phyloP scores from a whole-genome alignment of 2,329 filamentous ascomycete species.

The Alternaria infectoria region DNA sequence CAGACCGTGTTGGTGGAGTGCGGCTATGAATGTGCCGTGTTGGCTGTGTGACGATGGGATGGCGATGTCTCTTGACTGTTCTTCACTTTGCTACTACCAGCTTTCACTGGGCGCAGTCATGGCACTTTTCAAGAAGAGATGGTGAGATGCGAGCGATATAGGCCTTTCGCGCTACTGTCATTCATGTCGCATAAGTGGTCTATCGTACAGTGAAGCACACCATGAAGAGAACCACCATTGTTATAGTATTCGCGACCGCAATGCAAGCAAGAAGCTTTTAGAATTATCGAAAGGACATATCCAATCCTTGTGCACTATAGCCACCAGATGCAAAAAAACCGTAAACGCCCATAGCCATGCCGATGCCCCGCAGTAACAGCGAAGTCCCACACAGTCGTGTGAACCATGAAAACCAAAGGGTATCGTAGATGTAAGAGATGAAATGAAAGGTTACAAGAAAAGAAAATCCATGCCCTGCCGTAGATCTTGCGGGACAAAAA shows the following conservation, averaged over 20 bases:
- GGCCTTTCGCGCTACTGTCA: not conserved
- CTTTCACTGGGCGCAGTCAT: not conserved
- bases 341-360: conserved; percentile 2
- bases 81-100: not conserved
- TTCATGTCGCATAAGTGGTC: not conserved
- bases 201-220: not conserved
- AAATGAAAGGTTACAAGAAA: not conserved
- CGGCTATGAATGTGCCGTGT: not conserved
- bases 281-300: not conserved
- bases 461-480: not conserved
- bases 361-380: not conserved
- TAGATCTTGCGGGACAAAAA: not conserved
- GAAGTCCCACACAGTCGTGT: not conserved
- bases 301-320: not conserved
- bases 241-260: not conserved
- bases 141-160: not conserved
- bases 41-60: not conserved
- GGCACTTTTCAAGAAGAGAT: not conserved
- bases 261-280: not conserved
- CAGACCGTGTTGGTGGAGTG: conserved; percentile 9
- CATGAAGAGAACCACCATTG: not conserved
- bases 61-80: not conserved
- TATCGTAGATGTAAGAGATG: conserved; percentile 15
- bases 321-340: not conserved
- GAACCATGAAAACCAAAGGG: conserved; percentile 9